Conservation (phyloP, 352 stramenopile genomes). For the Plasmopara halstedii region DNA sequence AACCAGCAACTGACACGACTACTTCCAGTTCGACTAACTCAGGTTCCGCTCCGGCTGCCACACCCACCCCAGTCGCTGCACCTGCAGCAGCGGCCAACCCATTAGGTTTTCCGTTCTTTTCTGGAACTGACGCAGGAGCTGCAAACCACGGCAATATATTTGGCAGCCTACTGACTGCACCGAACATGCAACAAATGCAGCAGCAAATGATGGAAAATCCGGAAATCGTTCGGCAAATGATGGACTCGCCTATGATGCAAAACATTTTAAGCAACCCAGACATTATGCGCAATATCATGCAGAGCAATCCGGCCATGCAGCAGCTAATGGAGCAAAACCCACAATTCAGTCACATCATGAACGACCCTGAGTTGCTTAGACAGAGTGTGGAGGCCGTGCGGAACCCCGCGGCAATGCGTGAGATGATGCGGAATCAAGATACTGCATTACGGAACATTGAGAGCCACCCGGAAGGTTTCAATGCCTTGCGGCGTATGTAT, state of each 20-base stretch:
- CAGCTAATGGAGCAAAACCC: conserved; percentile 94
- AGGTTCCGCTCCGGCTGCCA: conserved; percentile 5
- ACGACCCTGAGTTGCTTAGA: conserved; percentile 92
- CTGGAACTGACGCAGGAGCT: conserved; percentile 8
- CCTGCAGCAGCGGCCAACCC: conserved; percentile 23
- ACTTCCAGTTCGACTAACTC: conserved; percentile 6
- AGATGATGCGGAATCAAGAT: conserved; percentile 97
- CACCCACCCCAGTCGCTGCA: conserved; percentile 13
- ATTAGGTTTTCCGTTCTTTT: conserved; percentile 49
- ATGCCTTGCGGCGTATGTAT: conserved; percentile 92
- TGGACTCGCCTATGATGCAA: conserved; percentile 90
- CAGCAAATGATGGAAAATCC: conserved; percentile 87
- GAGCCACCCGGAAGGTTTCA: conserved; percentile 96
- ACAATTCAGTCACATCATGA: conserved; percentile 93
- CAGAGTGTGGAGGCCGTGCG: conserved; percentile 96
- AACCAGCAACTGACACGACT: conserved; percentile 12
- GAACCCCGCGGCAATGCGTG: conserved; percentile 92
- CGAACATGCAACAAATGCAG: conserved; percentile 73
- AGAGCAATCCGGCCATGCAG: conserved; percentile 94
- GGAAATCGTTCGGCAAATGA: conserved; percentile 84
- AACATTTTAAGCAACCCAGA: conserved; percentile 93
- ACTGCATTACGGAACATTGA: conserved; percentile 96
- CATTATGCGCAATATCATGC: conserved; percentile 93
- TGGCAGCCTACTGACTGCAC: conserved; percentile 40
- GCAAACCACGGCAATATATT: conserved; percentile 42